Conservation (phyloP, 2,329 filamentous ascomycete species). For the Annulohypoxylon truncatum region DNA sequence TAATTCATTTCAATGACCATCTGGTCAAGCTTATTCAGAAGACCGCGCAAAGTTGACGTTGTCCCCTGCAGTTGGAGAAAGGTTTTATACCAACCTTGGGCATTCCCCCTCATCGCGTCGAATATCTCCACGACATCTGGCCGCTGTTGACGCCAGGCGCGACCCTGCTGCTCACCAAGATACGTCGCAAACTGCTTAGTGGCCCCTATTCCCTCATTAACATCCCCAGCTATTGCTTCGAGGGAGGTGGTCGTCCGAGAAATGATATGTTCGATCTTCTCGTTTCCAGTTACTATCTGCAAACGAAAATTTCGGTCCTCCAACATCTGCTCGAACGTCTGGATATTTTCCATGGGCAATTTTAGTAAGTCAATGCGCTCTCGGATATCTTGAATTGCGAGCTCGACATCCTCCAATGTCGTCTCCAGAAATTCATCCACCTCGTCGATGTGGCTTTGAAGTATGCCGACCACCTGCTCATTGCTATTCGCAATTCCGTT, state of each 20-base stretch:
- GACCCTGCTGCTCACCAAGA: slow-evolving; percentile 72
- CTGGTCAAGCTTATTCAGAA: slow-evolving; percentile 77
- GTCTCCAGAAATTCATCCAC: slow-evolving; percentile 91
- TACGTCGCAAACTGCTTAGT: slow-evolving; percentile 83
- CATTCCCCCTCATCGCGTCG: slow-evolving; percentile 90
- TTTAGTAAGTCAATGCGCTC: slow-evolving; percentile 84
- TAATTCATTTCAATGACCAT: slow-evolving; percentile 89
- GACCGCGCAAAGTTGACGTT: slow-evolving; percentile 74
- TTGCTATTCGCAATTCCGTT: slow-evolving; percentile 90
- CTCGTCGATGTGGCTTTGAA: slow-evolving; percentile 93
- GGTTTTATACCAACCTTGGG: slow-evolving; percentile 88
- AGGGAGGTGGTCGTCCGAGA: slow-evolving; percentile 81
- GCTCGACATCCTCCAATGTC: slow-evolving; percentile 83
- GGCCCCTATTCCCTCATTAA: slow-evolving; percentile 80
- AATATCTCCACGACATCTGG: slow-evolving; percentile 77
- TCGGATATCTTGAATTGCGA: slow-evolving; percentile 81
- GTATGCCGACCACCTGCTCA: slow-evolving; percentile 85
- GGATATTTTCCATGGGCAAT: slow-evolving; percentile 83
- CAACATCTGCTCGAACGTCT: slow-evolving; percentile 87
- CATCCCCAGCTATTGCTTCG: slow-evolving; percentile 81
- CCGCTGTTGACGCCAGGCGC: slow-evolving; percentile 71
- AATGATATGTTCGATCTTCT: slow-evolving; percentile 90
- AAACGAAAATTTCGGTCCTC: slow-evolving; percentile 84
- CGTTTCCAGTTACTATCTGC: slow-evolving; percentile 86
- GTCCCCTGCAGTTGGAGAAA: slow-evolving; percentile 81